Evolutionary conservation across 2,329 filamentous ascomycete species (phyloP).

Genomic region (Sporothrix euskadiensis): DNA sequence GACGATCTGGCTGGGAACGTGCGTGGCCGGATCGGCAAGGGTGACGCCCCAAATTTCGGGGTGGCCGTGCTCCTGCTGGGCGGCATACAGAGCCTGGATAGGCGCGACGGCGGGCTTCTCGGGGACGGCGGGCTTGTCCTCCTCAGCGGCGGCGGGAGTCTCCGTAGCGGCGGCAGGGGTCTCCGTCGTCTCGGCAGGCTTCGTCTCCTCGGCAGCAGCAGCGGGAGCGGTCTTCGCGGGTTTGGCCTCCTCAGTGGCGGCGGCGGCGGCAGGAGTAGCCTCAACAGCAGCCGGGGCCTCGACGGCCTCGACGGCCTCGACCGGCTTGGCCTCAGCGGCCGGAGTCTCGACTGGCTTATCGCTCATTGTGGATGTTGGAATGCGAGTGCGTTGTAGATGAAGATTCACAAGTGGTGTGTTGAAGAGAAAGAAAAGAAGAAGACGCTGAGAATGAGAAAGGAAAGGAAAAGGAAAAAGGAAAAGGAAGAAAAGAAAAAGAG

Average conservation of each 20-base stretch:
- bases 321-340: constrained; percentile 23
- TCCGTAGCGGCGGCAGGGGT: not conserved
- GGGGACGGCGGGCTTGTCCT: constrained; percentile 17
- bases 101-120: constrained; percentile 24
- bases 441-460: not conserved
- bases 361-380: constrained; percentile 27
- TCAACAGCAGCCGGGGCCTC: not conserved
- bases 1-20: constrained; percentile 78
- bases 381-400: not conserved
- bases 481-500: not conserved
- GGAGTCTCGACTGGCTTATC: constrained; percentile 31
- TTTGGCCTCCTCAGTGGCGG: constrained; percentile 14
- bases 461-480: not conserved
- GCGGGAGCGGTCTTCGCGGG: constrained; percentile 6
- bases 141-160: constrained; percentile 9
- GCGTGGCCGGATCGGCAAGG: constrained; percentile 53
- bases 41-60: constrained; percentile 83
- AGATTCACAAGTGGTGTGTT: not conserved
- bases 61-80: constrained; percentile 23
- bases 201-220: constrained; percentile 10
- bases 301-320: not conserved
- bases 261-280: not conserved
- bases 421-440: not conserved
- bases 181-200: constrained; percentile 1
- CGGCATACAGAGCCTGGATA: constrained; percentile 36